Evolutionary conservation across 257 asterid species (phyloP), one percentile per base, ranked within the genome.

Genomic region (Gentiana straminea): DNA sequence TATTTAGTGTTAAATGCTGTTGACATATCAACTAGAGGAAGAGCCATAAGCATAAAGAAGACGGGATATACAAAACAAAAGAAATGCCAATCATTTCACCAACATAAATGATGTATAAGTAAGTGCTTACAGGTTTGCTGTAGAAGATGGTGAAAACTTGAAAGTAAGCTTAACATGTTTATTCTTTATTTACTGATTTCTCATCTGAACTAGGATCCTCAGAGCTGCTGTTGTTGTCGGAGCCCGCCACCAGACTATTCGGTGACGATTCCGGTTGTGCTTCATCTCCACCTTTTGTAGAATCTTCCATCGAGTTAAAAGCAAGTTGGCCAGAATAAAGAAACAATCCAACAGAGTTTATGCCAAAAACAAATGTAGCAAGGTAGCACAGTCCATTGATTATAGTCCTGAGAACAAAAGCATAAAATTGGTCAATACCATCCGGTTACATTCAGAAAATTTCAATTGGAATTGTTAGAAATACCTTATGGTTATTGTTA

Each of bases 371-470:
- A 74, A 83, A 90, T 54, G 97, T 86, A 12, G 96, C 97, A 8
- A 90, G 94, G 77, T 90, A 90, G 62, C 94, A 90, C 63, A 90
- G 2, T 13, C 98, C 98, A 36, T 86, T 90, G 63, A 90, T 61
- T 57, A 90, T 80, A 5, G 98, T 86, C 86, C 98, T 90, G 89
- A 64, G 63, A 10, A 48, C 9, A 60, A 36, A 62, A 55, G 54
- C 43, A 1, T 37, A 62, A 63, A 52, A 62, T 52, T n/a, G 32
- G 39, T 58, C 58, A 38, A 5, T 44, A 59, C 49, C 15, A 11
- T 41, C 12, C 50, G 38, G 37, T 8, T 54, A 7, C 34, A 13
- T 10, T 45, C 50, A 48, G 57, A 52, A 53, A 5, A 53, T 63
- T 51, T 46, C 13, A 37, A 60, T 8, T 13, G 13, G 9, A 56